These are phyloP conservation scores for Epichloe brachyelytri DNA, from an alignment of 2,329 filamentous ascomycete species.

Conservation along the genomic window DNA sequence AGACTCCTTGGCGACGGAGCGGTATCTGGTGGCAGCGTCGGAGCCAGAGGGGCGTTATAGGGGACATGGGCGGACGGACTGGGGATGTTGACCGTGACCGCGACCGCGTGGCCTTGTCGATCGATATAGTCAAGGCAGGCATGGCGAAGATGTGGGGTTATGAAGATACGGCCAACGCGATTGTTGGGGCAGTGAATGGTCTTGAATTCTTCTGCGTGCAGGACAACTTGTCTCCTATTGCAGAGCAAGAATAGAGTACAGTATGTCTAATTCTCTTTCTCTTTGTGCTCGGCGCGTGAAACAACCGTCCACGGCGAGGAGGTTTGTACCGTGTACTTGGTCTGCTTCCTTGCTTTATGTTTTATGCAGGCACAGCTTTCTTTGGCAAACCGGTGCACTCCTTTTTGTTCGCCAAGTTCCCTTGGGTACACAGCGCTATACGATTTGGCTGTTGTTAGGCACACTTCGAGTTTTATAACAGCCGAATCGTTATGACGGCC, in stretches of 20 bases:
- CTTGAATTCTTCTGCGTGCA: no score
- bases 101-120: constrained; percentile 14
- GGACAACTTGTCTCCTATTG: no score
- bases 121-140: constrained; percentile 21
- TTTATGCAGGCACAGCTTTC: background rate
- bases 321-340: background rate
- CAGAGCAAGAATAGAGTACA: no score
- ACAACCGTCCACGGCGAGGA: background rate
- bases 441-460: no score
- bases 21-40: constrained; percentile 18
- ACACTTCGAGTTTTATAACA: no score
- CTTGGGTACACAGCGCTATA: no score
- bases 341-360: background rate
- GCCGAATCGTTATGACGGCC: no score
- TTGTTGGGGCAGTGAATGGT: background rate
- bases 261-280: no score
- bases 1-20: constrained; percentile 6
- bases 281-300: no score
- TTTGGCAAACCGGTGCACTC: no score
- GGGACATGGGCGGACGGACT: constrained; percentile 37
- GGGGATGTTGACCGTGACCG: constrained; percentile 32
- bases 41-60: constrained; percentile 39
- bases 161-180: background rate
- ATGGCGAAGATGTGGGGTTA: constrained; percentile 8
- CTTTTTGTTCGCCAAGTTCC: no score